phyloP scores from a whole-genome alignment of 2,329 filamentous ascomycete species.

The Whalleya microplaca region DNA sequence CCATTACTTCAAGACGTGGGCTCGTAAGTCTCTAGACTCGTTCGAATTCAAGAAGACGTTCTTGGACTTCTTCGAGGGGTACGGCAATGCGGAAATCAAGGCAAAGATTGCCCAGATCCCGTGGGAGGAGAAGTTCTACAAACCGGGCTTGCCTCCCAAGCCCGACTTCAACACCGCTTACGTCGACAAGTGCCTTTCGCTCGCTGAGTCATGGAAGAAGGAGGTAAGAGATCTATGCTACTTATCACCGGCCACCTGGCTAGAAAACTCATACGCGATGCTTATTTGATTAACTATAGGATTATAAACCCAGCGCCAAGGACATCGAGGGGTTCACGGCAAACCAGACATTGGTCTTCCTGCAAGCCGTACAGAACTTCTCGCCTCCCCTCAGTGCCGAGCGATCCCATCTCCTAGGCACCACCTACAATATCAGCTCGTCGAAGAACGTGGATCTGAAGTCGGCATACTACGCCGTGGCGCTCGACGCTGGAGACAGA shows the following conservation, averaged over 20 bases:
- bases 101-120: slow-evolving; percentile 74
- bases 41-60: slow-evolving; percentile 93
- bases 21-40: slow-evolving; percentile 85
- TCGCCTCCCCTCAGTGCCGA: slow-evolving; percentile 64
- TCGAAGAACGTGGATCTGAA: slow-evolving; percentile 87
- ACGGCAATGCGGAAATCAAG: slow-evolving; percentile 64
- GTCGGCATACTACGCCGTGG: slow-evolving; percentile 77
- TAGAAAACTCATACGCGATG: background rate
- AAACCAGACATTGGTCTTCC: slow-evolving; percentile 90
- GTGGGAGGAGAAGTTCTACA: slow-evolving; percentile 89
- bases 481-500: slow-evolving; percentile 73
- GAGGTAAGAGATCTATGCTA: slow-evolving; percentile 48
- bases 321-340: slow-evolving; percentile 79
- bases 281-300: slow-evolving; percentile 40
- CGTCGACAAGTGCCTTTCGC: slow-evolving; percentile 80
- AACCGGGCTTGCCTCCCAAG: slow-evolving; percentile 86
- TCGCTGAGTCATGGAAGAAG: slow-evolving; percentile 81
- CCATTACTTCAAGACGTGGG: slow-evolving; percentile 87
- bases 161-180: slow-evolving; percentile 88
- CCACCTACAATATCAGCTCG: slow-evolving; percentile 71
- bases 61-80: slow-evolving; percentile 75
- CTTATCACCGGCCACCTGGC: slow-evolving; percentile 30
- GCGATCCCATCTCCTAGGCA: slow-evolving; percentile 72
- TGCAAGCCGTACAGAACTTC: slow-evolving; percentile 76
- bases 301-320: slow-evolving; percentile 64